A percentile compares a stretch with the other conserved stretches of the same genome.
These are phyloP conservation scores for Zasmidium angulare DNA, from an alignment of 2,329 filamentous ascomycete genomes.

Conservation along the genomic window DNA sequence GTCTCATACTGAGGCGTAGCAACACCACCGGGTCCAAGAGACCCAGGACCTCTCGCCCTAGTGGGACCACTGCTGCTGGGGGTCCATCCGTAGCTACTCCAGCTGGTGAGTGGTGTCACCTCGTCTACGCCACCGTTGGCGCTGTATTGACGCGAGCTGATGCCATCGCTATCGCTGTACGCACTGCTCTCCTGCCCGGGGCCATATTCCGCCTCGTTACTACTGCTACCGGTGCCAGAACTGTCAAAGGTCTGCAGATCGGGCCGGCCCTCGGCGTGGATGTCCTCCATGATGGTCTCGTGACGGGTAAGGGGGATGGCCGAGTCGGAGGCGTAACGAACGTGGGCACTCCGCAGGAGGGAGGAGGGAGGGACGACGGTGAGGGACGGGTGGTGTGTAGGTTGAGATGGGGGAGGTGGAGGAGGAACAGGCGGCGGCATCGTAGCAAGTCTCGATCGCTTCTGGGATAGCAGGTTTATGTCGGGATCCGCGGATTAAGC, in stretches of 20 bases:
- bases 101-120: constrained; percentile 30
- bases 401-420: not conserved
- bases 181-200: constrained; percentile 16
- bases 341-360: constrained; percentile 7
- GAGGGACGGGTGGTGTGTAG: not conserved
- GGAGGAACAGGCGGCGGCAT: not conserved
- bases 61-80: constrained; percentile 12
- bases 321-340: constrained; percentile 23
- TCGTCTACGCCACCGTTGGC: constrained; percentile 23
- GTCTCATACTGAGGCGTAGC: constrained; percentile 20
- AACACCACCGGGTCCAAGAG: constrained; percentile 1
- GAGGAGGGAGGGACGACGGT: not conserved
- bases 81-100: constrained; percentile 32
- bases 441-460: not conserved
- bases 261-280: constrained; percentile 29
- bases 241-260: constrained; percentile 34
- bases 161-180: constrained; percentile 30
- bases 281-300: constrained; percentile 35
- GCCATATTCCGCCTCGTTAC: constrained; percentile 28
- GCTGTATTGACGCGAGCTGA: constrained; percentile 27
- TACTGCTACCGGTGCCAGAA: constrained; percentile 30
- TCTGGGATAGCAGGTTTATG: not conserved
- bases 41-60: not conserved
- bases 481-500: not conserved
- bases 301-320: constrained; percentile 14